These are phyloP conservation scores for Chloromonas sp. DNA, from an alignment of 163 green algal genomes.

Conservation along the genomic window DNA sequence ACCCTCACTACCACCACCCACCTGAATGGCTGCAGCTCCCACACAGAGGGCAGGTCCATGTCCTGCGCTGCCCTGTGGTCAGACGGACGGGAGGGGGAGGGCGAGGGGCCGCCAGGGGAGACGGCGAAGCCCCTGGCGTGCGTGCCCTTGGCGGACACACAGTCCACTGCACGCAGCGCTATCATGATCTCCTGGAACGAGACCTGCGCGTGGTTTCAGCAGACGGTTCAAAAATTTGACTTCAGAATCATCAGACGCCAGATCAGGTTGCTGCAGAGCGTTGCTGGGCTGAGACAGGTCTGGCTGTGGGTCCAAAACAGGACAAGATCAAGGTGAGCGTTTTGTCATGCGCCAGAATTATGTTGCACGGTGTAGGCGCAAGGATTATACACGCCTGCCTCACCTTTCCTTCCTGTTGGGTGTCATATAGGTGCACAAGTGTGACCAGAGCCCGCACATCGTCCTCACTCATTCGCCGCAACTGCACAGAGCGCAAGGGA, in stretches of 20 bases:
- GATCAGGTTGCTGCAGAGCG: too few relatives aligned
- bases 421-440: slow-evolving; percentile 21
- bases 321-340: too few relatives aligned
- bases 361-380: too few relatives aligned
- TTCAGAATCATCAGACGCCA: too few relatives aligned
- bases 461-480: background rate
- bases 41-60: background rate
- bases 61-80: background rate
- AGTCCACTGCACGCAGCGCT: slow-evolving; percentile 18
- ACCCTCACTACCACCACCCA: background rate
- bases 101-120: background rate
- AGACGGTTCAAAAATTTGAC: too few relatives aligned
- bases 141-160: background rate
- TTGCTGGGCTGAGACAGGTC: too few relatives aligned
- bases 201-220: background rate
- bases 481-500: background rate
- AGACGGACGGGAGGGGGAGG: background rate
- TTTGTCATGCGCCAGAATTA: too few relatives aligned
- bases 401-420: slow-evolving; percentile 19
- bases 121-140: slow-evolving; percentile 4
- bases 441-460: slow-evolving; percentile 9
- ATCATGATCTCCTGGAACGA: slow-evolving; percentile 13
- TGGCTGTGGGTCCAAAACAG: too few relatives aligned
- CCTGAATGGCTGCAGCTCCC: slow-evolving; percentile 3
- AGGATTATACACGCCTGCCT: too few relatives aligned